phyloP scores from a whole-genome alignment of 305 asterid genomes.

The Solanum hybrid region DNA sequence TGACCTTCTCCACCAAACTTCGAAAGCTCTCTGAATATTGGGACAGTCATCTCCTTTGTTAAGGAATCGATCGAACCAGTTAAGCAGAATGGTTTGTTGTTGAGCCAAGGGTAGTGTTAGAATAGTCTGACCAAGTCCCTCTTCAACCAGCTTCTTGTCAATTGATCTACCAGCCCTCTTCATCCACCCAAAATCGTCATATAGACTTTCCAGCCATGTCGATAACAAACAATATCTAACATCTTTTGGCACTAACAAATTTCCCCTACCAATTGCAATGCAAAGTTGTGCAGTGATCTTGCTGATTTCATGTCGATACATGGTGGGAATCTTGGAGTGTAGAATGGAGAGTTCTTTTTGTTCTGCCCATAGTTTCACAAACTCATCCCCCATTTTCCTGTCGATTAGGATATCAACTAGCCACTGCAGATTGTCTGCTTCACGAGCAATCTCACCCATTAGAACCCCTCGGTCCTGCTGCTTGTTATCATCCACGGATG shows the following conservation, averaged over 20 bases:
- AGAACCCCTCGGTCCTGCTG: conserved; percentile 61
- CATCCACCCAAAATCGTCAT: conserved; percentile 92
- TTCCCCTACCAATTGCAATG: conserved; percentile 69
- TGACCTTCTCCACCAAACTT: conserved; percentile 94
- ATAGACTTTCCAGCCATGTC: conserved; percentile 87
- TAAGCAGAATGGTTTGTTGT: conserved; percentile 55
- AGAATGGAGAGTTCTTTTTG: conserved; percentile 77
- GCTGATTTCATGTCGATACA: conserved; percentile 80
- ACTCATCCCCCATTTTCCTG: conserved; percentile 67
- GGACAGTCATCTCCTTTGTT: conserved; percentile 87
- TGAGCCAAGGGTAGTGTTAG: conserved; percentile 68
- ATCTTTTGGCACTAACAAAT: conserved; percentile 59
- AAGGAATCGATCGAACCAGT: conserved; percentile 79
- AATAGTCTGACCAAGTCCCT: conserved; percentile 70
- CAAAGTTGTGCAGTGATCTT: conserved; percentile 80
- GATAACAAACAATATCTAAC: conserved; percentile 45
- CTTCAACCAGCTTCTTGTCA: conserved; percentile 70
- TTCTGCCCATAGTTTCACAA: conserved; percentile 76
- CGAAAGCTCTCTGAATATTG: conserved; percentile 76
- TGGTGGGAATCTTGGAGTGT: conserved; percentile 69
- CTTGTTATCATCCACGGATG: conserved; percentile 40
- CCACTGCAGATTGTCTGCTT: conserved; percentile 92
- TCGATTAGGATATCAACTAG: conserved; percentile 56
- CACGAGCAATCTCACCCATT: conserved; percentile 76
- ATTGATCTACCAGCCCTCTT: conserved; percentile 52